Evolutionary conservation across 2,329 filamentous ascomycete species (phyloP), one percentile per base, ranked within the genome.

Genomic region (Trichoderma oligosporum): DNA sequence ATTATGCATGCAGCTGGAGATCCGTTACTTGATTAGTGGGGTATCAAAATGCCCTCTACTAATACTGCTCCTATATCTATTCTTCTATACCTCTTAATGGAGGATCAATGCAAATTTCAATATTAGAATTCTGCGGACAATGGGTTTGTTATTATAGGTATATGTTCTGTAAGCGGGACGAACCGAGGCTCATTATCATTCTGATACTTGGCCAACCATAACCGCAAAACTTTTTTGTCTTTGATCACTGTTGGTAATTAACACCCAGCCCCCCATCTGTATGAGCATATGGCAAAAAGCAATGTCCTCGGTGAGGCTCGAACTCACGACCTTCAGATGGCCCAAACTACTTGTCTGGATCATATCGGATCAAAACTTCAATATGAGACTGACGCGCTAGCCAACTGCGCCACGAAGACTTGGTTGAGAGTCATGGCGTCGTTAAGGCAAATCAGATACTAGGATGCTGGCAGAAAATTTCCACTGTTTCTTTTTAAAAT

Each of bases 301-400:
- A n/a, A 33, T 74, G 73, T 74, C 72, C 73, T 74, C 68, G 69
- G 73, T 70, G 71, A 78, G 74, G 65, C 67, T 76, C 71, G 79
- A 81, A 71, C 78, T 80, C 74, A 71, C 72, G 74, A 74, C 73
- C 74, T 76, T 75, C 75, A 74, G 66, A 68, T 68, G 44, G 56
- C 65, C 61, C 63, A 63, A 61, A 47, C 48, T 59, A 36, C 7
- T n/a, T 53, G 68, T 73, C 71, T 63, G 61, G 59, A 63, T 65
- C 60, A 64, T 44, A 59, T 51, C 16, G 31, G 36, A 46, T 46
- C 1, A 14, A 36, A n/a, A n/a, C n/a, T 38, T 53, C n/a, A 41
- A 56, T 56, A 56, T 56, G 53, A 56, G 53, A 56, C 53, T 56
- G 53, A 56, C 53, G 53, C 53, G 53, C 53, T 56, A 56, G 25